Evolutionary conservation across 306 rosid species (phyloP).

Genomic region (Dryas octopetala): DNA sequence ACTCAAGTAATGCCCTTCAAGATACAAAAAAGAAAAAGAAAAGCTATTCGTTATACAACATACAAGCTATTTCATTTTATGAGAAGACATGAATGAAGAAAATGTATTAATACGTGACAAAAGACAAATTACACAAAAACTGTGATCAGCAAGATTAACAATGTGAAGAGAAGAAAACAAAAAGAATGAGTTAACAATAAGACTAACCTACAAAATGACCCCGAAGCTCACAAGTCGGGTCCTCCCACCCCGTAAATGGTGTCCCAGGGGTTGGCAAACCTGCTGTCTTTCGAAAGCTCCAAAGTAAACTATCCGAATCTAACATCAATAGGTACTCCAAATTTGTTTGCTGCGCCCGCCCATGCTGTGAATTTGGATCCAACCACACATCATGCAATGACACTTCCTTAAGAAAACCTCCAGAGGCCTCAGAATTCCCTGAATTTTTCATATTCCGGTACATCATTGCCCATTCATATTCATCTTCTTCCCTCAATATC

Average conservation of each 20-base stretch:
- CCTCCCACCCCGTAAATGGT: slow-evolving; percentile 78
- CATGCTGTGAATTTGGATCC: slow-evolving; percentile 49
- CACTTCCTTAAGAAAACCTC: slow-evolving; percentile 61
- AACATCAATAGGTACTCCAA: slow-evolving; percentile 75
- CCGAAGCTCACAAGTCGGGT: slow-evolving; percentile 49
- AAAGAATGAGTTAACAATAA: not conserved
- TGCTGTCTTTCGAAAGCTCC: slow-evolving; percentile 82
- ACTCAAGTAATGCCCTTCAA: slow-evolving; percentile 90
- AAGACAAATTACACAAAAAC: not conserved
- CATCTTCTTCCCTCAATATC: slow-evolving; percentile 46
- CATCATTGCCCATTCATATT: slow-evolving; percentile 54
- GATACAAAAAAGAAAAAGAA: slow-evolving; percentile 24
- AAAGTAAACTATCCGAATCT: slow-evolving; percentile 66
- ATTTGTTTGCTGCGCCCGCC: slow-evolving; percentile 66
- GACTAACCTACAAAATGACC: slow-evolving; percentile 87
- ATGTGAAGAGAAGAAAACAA: not conserved
- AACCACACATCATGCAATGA: slow-evolving; percentile 67
- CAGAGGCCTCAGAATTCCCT: slow-evolving; percentile 30
- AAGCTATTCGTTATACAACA: slow-evolving; percentile 18
- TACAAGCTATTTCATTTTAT: slow-evolving; percentile 1
- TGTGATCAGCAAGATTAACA: not conserved
- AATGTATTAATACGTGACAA: not conserved
- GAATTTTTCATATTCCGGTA: slow-evolving; percentile 54
- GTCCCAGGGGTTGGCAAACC: slow-evolving; percentile 66
- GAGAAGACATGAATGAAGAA: not conserved